A percentile compares a stretch with the other conserved stretches of the same genome.
phyloP scores from a whole-genome alignment of 306 rosid species.

The Crotalaria pallida region DNA sequence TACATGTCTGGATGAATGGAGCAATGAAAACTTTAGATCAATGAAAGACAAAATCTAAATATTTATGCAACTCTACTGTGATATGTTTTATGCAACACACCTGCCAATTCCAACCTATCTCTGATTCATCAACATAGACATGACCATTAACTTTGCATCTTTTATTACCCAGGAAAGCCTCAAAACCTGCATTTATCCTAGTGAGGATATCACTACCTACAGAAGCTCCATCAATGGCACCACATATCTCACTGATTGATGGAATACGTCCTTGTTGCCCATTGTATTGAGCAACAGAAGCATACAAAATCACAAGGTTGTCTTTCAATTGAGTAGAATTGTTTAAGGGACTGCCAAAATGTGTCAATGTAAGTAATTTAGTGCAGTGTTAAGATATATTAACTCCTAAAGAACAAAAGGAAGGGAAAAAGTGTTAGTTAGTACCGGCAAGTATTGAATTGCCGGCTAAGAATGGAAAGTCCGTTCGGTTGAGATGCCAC shows the following conservation, averaged over 20 bases:
- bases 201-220: neutral
- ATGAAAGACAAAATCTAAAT: no score
- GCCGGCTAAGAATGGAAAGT: constrained; percentile 46
- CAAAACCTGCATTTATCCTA: constrained; percentile 57
- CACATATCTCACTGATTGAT: constrained; percentile 37
- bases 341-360: constrained; percentile 40
- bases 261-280: constrained; percentile 45
- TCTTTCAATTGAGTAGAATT: constrained; percentile 30
- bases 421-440: neutral
- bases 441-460: constrained; percentile 60
- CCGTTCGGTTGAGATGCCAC: constrained; percentile 42
- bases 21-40: neutral
- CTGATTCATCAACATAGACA: neutral
- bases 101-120: constrained; percentile 76
- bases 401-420: neutral
- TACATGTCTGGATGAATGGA: constrained; percentile 36
- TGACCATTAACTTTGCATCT: constrained; percentile 46
- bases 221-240: constrained; percentile 45
- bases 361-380: neutral
- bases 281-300: constrained; percentile 52
- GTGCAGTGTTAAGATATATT: neutral
- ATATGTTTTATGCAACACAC: no score
- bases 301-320: constrained; percentile 18
- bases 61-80: neutral
- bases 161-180: constrained; percentile 31